Conservation (phyloP, 495 filamentous ascomycete species). For the Trichoderma erinaceum region DNA sequence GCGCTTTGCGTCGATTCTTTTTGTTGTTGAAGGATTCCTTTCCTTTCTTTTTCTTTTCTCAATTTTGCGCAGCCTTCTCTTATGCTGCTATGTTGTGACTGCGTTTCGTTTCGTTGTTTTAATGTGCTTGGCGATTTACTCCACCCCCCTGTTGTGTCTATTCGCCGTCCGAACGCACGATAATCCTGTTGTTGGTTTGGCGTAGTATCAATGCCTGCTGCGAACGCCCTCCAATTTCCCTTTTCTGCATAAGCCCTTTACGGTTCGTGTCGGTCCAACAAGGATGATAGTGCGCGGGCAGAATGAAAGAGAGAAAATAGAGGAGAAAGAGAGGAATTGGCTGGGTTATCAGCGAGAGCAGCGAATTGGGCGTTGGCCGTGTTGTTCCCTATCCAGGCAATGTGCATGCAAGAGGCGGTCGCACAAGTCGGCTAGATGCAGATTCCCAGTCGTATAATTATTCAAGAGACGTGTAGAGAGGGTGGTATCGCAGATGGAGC, state of each 20-base stretch:
- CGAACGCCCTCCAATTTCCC: too few relatives aligned
- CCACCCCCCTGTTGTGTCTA: too few relatives aligned
- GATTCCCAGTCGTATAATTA: constrained; percentile 2
- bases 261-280: too few relatives aligned
- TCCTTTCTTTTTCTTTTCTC: not conserved
- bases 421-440: not conserved
- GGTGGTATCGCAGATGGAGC: constrained; percentile 5
- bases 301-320: not conserved
- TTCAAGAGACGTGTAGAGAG: not conserved
- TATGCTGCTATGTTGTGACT: too few relatives aligned
- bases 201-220: too few relatives aligned
- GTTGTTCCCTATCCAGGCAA: not conserved
- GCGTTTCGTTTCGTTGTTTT: too few relatives aligned
- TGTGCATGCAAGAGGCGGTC: not conserved
- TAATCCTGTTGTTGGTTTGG: too few relatives aligned
- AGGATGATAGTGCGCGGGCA: too few relatives aligned
- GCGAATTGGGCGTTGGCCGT: not conserved
- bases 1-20: not conserved
- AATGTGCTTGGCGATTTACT: too few relatives aligned
- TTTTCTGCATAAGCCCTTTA: too few relatives aligned
- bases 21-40: not conserved
- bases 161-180: too few relatives aligned
- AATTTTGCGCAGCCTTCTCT: too few relatives aligned
- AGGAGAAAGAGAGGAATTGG: not conserved
- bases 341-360: not conserved